Evolutionary conservation across 1,284 basidiomycete species (phyloP).

Genomic region (Tausonia pullulans): DNA sequence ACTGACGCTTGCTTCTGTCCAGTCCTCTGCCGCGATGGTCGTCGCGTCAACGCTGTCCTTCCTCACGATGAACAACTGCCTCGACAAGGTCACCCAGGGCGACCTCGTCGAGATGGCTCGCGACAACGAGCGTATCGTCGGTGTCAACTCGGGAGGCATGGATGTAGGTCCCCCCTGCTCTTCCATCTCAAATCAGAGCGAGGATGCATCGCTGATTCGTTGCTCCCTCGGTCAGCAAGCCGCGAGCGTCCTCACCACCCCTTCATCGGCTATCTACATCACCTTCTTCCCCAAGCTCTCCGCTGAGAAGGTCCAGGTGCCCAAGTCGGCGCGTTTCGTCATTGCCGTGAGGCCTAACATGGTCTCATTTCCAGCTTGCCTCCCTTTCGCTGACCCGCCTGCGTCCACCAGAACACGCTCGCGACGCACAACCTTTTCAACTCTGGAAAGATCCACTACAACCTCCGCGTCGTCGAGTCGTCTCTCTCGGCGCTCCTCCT

Average conservation of each 20-base stretch:
- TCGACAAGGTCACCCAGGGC: constrained; percentile 50
- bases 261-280: constrained; percentile 62
- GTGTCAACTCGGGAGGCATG: constrained; percentile 39
- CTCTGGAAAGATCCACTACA: constrained; percentile 4
- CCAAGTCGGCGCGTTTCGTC: constrained; percentile 31
- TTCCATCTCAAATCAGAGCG: neutral
- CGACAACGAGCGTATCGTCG: constrained; percentile 70
- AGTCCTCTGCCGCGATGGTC: constrained; percentile 58
- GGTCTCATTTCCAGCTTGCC: no score
- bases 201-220: neutral
- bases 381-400: neutral
- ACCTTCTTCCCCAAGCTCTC: constrained; percentile 65
- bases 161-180: constrained; percentile 37
- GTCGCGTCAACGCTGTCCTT: constrained; percentile 69
- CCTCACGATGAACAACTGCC: constrained; percentile 58
- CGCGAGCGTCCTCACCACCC: constrained; percentile 60
- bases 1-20: neutral
- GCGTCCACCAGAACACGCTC: constrained; percentile 3
- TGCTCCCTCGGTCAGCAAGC: constrained; percentile 46
- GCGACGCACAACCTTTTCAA: constrained; percentile 3
- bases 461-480: constrained; percentile 5
- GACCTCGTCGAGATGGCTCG: constrained; percentile 62
- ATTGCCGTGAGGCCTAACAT: constrained; percentile 34
- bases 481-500: neutral
- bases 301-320: constrained; percentile 49